These are phyloP conservation scores for Coemansia sp. DNA, from an alignment of 192 early-diverging fungal genomes.

Conservation along the genomic window DNA sequence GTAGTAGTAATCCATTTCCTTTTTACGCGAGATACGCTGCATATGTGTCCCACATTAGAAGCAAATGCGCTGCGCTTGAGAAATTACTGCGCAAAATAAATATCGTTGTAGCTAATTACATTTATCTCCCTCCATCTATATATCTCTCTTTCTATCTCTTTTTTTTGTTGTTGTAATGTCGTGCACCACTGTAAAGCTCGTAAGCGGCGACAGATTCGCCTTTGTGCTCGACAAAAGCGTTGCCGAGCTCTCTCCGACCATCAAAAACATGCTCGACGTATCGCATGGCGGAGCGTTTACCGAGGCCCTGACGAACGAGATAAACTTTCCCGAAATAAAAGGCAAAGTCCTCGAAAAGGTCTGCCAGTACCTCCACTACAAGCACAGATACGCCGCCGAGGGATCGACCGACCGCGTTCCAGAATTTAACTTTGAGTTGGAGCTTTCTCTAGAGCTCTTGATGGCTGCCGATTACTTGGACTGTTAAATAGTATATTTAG, in stretches of 20 bases:
- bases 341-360: slow-evolving; percentile 92
- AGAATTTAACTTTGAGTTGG: slow-evolving; percentile 87
- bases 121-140: too few relatives aligned
- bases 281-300: slow-evolving; percentile 80
- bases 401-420: slow-evolving; percentile 59
- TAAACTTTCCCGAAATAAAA: slow-evolving; percentile 92
- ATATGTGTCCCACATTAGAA: too few relatives aligned
- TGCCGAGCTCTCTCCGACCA: slow-evolving; percentile 90
- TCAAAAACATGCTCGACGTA: slow-evolving; percentile 92
- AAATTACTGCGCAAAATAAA: too few relatives aligned
- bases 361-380: slow-evolving; percentile 94
- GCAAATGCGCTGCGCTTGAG: too few relatives aligned
- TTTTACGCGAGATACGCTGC: too few relatives aligned
- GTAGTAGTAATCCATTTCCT: slow-evolving; percentile 25
- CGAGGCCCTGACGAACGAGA: slow-evolving; percentile 86
- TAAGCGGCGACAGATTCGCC: slow-evolving; percentile 88
- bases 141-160: not conserved
- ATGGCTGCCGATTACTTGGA: slow-evolving; percentile 98
- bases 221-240: slow-evolving; percentile 87
- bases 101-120: too few relatives aligned
- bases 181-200: slow-evolving; percentile 53
- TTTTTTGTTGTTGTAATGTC: not conserved
- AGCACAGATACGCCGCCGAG: slow-evolving; percentile 61
- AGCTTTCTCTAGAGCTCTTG: slow-evolving; percentile 87
- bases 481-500: slow-evolving; percentile 57